Conservation (phyloP, 108 stramenopile species). For the Poteriospumella lacustris region DNA sequence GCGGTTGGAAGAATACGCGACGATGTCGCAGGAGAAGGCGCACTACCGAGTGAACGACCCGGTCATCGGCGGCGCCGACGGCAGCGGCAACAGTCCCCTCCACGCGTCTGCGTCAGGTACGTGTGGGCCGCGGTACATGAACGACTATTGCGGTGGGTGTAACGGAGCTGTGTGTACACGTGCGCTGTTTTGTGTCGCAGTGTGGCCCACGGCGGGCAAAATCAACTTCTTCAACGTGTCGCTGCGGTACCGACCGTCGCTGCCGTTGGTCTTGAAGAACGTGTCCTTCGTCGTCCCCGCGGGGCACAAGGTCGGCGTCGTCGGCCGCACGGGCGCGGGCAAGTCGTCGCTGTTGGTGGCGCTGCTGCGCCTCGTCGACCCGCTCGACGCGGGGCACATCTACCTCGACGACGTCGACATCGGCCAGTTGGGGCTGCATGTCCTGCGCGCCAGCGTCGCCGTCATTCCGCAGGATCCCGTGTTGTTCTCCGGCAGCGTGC, state of each 20-base stretch:
- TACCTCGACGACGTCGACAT: constrained; percentile 79
- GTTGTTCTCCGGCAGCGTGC: constrained; percentile 77
- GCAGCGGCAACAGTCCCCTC: no score
- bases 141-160: constrained; percentile 52
- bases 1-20: constrained; percentile 64
- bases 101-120: no score
- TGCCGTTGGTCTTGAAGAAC: constrained; percentile 48
- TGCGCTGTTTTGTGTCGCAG: constrained; percentile 46
- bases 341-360: constrained; percentile 61
- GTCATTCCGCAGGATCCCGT: constrained; percentile 92
- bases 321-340: constrained; percentile 60
- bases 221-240: constrained; percentile 21
- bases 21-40: constrained; percentile 37
- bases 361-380: constrained; percentile 80
- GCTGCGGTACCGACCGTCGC: constrained; percentile 28
- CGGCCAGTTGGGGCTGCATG: constrained; percentile 66
- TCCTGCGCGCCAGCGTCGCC: constrained; percentile 70
- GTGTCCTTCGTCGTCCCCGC: background rate
- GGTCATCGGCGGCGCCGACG: background rate
- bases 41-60: constrained; percentile 1
- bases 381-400: constrained; percentile 64
- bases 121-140: background rate
- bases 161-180: constrained; percentile 60
- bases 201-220: constrained; percentile 36
- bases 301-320: constrained; percentile 51